These are phyloP conservation scores for Agarophyton chilense DNA, from an alignment of 23 red algal genomes.

Conservation along the genomic window DNA sequence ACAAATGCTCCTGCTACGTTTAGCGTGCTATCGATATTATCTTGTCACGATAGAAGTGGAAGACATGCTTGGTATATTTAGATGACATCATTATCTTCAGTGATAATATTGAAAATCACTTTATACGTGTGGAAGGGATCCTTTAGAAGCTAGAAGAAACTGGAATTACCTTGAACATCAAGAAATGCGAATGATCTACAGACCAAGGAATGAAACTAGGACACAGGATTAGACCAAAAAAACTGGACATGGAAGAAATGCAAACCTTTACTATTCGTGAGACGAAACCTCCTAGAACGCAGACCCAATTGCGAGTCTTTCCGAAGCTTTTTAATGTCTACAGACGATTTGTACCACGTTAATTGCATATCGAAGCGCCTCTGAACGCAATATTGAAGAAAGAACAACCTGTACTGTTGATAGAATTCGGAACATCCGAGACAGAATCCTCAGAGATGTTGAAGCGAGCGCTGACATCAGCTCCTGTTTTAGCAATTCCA, in stretches of 20 bases:
- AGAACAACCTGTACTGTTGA: background rate
- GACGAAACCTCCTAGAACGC: background rate
- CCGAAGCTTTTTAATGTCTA: background rate
- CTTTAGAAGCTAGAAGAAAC: background rate
- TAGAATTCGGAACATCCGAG: background rate
- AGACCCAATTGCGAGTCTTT: slow-evolving; percentile 6
- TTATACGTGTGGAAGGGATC: background rate
- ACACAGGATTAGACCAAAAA: slow-evolving; percentile 6
- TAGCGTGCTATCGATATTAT: slow-evolving; percentile 36
- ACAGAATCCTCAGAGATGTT: slow-evolving; percentile 6
- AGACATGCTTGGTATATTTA: background rate
- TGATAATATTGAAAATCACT: background rate
- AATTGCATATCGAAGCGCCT: background rate
- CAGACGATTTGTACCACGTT: background rate
- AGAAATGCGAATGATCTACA: slow-evolving; percentile 21
- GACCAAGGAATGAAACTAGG: background rate
- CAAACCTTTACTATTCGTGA: background rate
- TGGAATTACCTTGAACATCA: slow-evolving; percentile 9
- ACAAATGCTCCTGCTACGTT: slow-evolving; percentile 33
- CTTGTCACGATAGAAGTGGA: background rate
- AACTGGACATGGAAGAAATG: slow-evolving; percentile 15
- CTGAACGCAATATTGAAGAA: background rate
- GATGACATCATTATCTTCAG: slow-evolving; percentile 11
- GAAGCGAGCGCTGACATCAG: background rate
- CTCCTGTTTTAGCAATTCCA: background rate